These are phyloP conservation scores for Neotropicomus parvogracilis DNA, from an alignment of 1,284 basidiomycete genomes.

Conservation along the genomic window DNA sequence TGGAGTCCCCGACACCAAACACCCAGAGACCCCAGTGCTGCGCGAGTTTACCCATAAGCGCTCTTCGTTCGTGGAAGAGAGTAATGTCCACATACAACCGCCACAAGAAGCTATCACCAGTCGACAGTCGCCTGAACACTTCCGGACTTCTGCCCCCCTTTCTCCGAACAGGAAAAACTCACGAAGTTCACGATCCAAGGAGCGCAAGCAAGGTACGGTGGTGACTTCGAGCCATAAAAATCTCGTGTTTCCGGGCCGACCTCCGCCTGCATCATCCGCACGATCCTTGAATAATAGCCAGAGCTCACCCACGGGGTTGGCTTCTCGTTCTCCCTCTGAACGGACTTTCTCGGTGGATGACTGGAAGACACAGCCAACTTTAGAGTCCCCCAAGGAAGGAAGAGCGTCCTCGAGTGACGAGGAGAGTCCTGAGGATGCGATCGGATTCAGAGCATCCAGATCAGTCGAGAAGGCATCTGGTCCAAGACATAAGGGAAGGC, in stretches of 20 bases:
- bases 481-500: conserved; percentile 43
- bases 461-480: conserved; percentile 21
- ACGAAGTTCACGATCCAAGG: conserved; percentile 26
- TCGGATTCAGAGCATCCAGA: conserved; percentile 31
- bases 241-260: conserved; percentile 17
- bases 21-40: conserved; percentile 43
- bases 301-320: conserved; percentile 1
- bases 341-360: conserved; percentile 21
- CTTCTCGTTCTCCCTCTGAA: conserved; percentile 12
- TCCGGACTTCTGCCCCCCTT: conserved; percentile 23
- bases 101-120: conserved; percentile 48
- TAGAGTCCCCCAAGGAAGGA: conserved; percentile 19
- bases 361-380: conserved; percentile 10
- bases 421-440: conserved; percentile 55
- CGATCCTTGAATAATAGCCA: conserved; percentile 14
- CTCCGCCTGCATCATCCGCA: conserved; percentile 3
- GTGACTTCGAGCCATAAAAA: conserved; percentile 11
- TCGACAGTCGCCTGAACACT: conserved; percentile 34
- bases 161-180: conserved; percentile 28
- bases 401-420: conserved; percentile 53
- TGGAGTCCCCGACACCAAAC: conserved; percentile 13
- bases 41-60: conserved; percentile 69
- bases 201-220: conserved; percentile 20
- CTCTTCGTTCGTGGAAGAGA: conserved; percentile 59
- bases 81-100: conserved; percentile 40